These are phyloP conservation scores for Aureobasidium mangrovei DNA, from an alignment of 2,329 filamentous ascomycete species.

Conservation along the genomic window DNA sequence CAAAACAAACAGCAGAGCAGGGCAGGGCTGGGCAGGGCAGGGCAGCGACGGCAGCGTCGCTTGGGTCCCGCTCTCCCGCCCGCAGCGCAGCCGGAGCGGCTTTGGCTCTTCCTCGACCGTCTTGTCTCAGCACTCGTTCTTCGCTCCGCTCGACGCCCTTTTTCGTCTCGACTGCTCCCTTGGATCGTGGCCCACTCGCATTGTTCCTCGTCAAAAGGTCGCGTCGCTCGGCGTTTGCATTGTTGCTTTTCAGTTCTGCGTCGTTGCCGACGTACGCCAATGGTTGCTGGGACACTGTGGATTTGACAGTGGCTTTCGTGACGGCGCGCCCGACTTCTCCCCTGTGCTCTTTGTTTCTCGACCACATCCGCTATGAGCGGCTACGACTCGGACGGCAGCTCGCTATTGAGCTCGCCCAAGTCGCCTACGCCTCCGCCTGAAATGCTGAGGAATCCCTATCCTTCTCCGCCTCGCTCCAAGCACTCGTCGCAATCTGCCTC, in stretches of 20 bases:
- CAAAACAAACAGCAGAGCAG: constrained; percentile 11
- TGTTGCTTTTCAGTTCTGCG: not conserved
- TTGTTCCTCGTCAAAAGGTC: not conserved
- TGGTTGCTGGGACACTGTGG: constrained; percentile 1
- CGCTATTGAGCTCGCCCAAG: constrained; percentile 32
- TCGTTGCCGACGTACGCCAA: not conserved
- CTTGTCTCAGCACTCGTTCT: constrained; percentile 9
- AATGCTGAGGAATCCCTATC: constrained; percentile 20
- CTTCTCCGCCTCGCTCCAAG: constrained; percentile 33
- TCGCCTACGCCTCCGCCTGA: constrained; percentile 29
- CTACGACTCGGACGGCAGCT: constrained; percentile 26
- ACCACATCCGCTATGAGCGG: constrained; percentile 24
- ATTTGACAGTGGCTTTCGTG: constrained; percentile 7
- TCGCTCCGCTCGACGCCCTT: not conserved
- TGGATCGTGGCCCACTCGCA: not conserved
- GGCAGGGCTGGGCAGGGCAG: not conserved
- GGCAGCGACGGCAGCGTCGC: not conserved
- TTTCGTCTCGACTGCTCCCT: not conserved
- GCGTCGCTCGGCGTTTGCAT: not conserved
- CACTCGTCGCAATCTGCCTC: constrained; percentile 38
- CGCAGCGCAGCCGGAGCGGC: constrained; percentile 3
- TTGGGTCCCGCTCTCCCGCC: not conserved
- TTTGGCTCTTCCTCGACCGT: not conserved
- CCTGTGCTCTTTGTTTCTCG: constrained; percentile 14
- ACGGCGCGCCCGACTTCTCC: constrained; percentile 3